Evolutionary conservation across 2,329 filamentous ascomycete species (phyloP).

Genomic region (Thelonectria rubi): DNA sequence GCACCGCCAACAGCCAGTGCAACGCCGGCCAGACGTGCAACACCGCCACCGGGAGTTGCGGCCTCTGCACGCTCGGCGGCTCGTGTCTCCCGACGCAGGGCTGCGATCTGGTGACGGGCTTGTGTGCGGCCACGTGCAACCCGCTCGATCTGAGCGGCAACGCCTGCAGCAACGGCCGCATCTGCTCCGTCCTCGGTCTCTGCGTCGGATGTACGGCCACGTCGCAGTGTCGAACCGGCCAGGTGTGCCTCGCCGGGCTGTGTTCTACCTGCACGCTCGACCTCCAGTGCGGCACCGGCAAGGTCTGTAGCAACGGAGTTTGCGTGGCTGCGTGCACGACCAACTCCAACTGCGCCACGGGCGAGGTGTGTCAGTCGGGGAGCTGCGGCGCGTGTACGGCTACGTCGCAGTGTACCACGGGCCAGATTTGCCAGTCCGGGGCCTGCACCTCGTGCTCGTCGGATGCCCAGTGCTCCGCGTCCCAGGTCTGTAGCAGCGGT

Average conservation of each 20-base stretch:
- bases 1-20: constrained; percentile 21
- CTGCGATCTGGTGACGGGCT: constrained; percentile 5
- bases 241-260: background rate
- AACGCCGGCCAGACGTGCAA: constrained; percentile 11
- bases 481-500: constrained; percentile 14
- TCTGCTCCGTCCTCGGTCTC: background rate
- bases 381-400: constrained; percentile 1
- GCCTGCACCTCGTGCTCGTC: constrained; percentile 5
- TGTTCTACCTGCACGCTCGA: background rate
- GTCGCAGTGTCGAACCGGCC: background rate
- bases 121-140: constrained; percentile 8
- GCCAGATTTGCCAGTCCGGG: constrained; percentile 11
- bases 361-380: constrained; percentile 3
- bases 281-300: background rate
- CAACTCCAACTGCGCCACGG: constrained; percentile 9
- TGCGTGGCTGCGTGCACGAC: background rate
- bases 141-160: constrained; percentile 11
- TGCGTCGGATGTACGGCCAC: background rate
- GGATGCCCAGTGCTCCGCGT: background rate
- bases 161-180: background rate
- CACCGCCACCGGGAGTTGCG: background rate
- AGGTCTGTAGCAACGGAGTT: background rate
- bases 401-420: constrained; percentile 4
- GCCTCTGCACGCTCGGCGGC: background rate
- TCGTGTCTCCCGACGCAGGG: constrained; percentile 8